phyloP scores from a whole-genome alignment of 305 asterid species.

The Plantago rigida region DNA sequence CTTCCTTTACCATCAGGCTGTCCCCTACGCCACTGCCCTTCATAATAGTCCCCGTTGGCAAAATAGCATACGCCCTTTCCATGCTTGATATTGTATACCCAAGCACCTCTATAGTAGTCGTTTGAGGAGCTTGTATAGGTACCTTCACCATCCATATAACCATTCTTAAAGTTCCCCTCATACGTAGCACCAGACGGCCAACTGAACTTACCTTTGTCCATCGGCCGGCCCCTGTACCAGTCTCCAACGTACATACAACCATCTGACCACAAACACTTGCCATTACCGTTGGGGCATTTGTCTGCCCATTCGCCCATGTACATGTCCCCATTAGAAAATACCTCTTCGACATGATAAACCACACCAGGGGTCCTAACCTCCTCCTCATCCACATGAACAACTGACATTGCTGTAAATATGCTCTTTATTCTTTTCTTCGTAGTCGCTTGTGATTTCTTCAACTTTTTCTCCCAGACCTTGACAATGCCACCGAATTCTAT shows the following conservation, averaged over 20 bases:
- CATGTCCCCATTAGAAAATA: conserved; percentile 56
- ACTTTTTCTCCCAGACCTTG: conserved; percentile 21
- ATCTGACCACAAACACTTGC: conserved; percentile 72
- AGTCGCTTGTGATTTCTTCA: conserved; percentile 12
- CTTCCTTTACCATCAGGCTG: conserved; percentile 65
- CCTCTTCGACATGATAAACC: conserved; percentile 49
- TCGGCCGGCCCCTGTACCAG: conserved; percentile 55
- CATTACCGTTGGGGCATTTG: conserved; percentile 58
- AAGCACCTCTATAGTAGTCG: conserved; percentile 58
- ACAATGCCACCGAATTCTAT: conserved; percentile 14
- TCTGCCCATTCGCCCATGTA: conserved; percentile 77
- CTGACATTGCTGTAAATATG: conserved; percentile 61
- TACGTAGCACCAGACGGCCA: conserved; percentile 95
- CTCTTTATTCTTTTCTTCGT: conserved; percentile 9
- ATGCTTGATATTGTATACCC: conserved; percentile 60
- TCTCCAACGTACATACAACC: conserved; percentile 89
- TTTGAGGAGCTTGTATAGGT: conserved; percentile 54
- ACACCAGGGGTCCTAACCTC: conserved; percentile 38
- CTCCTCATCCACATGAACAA: conserved; percentile 83
- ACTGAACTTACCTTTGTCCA: conserved; percentile 70
- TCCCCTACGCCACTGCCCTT: conserved; percentile 64
- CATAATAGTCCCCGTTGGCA: conserved; percentile 67
- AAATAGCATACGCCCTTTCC: conserved; percentile 57
- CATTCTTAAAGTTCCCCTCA: conserved; percentile 77
- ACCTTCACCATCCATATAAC: conserved; percentile 85